Conservation (phyloP, 2,329 filamentous ascomycete species). For the Massarina eburnea region DNA sequence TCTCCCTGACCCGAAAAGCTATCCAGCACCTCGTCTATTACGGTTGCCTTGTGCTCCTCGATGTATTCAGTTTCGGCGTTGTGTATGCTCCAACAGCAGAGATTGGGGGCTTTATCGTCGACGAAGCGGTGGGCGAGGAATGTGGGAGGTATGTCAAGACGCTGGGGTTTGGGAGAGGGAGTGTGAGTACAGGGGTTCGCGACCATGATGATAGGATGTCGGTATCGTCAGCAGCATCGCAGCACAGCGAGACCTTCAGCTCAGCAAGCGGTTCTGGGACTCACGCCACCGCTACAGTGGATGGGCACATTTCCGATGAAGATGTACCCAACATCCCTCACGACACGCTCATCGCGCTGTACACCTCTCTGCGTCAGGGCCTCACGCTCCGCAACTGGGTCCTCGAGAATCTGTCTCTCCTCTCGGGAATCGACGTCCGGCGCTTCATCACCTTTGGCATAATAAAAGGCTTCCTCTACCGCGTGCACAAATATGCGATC, state of each 20-base stretch:
- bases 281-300: conserved; percentile 3
- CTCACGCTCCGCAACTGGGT: conserved; percentile 88
- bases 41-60: conserved; percentile 83
- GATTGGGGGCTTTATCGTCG: conserved; percentile 76
- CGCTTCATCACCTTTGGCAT: conserved; percentile 93
- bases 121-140: conserved; percentile 79
- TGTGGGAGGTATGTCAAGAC: conserved; percentile 76
- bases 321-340: conserved; percentile 21
- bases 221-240: conserved; percentile 25
- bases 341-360: conserved; percentile 71
- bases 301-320: conserved; percentile 11
- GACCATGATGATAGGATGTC: no score
- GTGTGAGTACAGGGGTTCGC: no score
- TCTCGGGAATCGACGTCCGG: conserved; percentile 80
- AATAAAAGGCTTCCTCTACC: conserved; percentile 91
- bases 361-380: conserved; percentile 80
- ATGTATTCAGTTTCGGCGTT: conserved; percentile 91
- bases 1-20: conserved; percentile 82
- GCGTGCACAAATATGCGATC: conserved; percentile 88
- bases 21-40: conserved; percentile 92
- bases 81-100: conserved; percentile 84
- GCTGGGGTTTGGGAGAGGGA: conserved; percentile 41
- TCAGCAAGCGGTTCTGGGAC: conserved; percentile 19
- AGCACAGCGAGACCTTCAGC: conserved; percentile 17
- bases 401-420: conserved; percentile 68